Percentiles rank a stretch among this genome's conserved stretches.
phyloP scores from a whole-genome alignment of 192 early-diverging fungal genomes.

The Phycomyces nitens region DNA sequence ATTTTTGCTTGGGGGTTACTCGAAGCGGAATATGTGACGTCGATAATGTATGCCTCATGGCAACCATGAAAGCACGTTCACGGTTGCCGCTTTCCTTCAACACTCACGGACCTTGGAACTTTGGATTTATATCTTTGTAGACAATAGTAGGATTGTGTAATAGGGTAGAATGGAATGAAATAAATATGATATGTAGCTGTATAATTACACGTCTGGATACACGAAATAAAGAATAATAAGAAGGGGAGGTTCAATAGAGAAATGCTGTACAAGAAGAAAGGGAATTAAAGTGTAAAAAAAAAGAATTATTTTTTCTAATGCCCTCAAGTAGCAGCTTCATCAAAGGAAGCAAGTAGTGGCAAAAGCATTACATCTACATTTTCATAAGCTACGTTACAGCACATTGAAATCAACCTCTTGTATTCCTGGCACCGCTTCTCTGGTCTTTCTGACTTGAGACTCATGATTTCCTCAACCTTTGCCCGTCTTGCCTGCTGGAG shows the following conservation, averaged over 20 bases:
- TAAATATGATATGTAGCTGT: too few relatives aligned
- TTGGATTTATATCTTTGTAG: too few relatives aligned
- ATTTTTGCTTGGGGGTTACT: too few relatives aligned
- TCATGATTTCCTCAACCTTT: constrained; percentile 42
- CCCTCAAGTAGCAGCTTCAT: constrained; percentile 19
- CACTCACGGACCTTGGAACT: too few relatives aligned
- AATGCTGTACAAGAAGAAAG: background rate
- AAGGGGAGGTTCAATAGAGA: background rate
- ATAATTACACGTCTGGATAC: too few relatives aligned
- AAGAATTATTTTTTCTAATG: background rate
- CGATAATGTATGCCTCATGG: background rate
- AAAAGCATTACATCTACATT: constrained; percentile 57
- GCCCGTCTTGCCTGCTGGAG: constrained; percentile 29
- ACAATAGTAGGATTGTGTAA: too few relatives aligned
- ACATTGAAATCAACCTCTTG: constrained; percentile 63
- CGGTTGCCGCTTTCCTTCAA: too few relatives aligned
- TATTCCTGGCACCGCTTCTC: constrained; percentile 53
- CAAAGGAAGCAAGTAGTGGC: constrained; percentile 61
- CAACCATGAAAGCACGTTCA: background rate
- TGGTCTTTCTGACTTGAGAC: constrained; percentile 35
- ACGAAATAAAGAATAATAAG: too few relatives aligned
- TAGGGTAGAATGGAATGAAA: too few relatives aligned
- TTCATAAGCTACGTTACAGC: constrained; percentile 61
- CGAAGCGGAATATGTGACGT: background rate
- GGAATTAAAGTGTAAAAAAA: background rate